Percentiles rank a stretch among this genome's conserved stretches.
phyloP scores from a whole-genome alignment of 106 monocot species.

The Triglochin maritima region DNA sequence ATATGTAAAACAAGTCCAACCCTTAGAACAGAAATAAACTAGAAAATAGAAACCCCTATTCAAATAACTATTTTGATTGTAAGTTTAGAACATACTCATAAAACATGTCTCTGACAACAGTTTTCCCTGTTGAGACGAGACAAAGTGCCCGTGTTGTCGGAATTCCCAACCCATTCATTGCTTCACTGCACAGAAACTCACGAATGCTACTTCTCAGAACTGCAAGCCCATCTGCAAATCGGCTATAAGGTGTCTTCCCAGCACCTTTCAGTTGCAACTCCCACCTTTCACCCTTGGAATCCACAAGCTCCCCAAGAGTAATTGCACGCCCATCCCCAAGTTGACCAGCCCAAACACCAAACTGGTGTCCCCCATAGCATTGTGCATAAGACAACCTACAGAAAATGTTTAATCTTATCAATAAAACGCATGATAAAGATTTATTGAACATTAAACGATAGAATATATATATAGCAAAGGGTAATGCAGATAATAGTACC shows the following conservation, averaged over 20 bases:
- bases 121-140: constrained; percentile 86
- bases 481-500: constrained; percentile 20
- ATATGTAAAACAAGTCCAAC: not conserved
- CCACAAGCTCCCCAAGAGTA: constrained; percentile 82
- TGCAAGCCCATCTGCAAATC: constrained; percentile 98
- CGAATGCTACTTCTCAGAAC: constrained; percentile 93
- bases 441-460: too few species aligned
- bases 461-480: not conserved
- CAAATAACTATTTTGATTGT: too few species aligned
- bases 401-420: not conserved
- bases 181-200: constrained; percentile 97
- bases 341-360: constrained; percentile 98
- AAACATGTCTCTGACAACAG: constrained; percentile 93
- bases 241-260: constrained; percentile 92
- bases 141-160: constrained; percentile 93
- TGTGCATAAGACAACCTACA: constrained; percentile 82
- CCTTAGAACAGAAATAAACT: not conserved
- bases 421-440: not conserved
- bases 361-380: constrained; percentile 98
- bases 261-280: constrained; percentile 97
- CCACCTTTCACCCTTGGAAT: constrained; percentile 72
- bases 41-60: too few species aligned
- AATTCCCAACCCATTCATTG: constrained; percentile 93
- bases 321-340: constrained; percentile 96
- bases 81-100: constrained; percentile 57